These are phyloP conservation scores for Auriscalpium orientale DNA, from an alignment of 768 basidiomycete genomes.

Conservation along the genomic window DNA sequence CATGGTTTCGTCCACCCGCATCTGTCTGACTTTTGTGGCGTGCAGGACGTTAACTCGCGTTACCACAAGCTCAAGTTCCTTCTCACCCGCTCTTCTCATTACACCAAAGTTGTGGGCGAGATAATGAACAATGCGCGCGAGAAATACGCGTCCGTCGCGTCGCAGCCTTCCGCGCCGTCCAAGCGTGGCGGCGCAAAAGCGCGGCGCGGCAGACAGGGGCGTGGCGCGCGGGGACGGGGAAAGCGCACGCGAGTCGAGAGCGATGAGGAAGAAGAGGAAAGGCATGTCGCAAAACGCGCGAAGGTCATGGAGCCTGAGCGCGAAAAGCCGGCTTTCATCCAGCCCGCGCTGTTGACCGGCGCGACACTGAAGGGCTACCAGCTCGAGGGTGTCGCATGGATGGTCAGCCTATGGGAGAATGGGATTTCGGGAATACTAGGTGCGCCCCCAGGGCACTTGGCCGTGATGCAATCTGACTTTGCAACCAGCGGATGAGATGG, in stretches of 20 bases:
- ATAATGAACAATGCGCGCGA: constrained; percentile 52
- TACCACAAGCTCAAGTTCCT: constrained; percentile 53
- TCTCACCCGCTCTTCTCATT: constrained; percentile 71
- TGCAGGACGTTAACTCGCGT: constrained; percentile 30
- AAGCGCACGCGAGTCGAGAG: constrained; percentile 7
- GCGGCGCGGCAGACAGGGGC: neutral
- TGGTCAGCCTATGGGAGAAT: constrained; percentile 81
- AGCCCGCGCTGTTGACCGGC: constrained; percentile 78
- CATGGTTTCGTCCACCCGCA: too few species aligned
- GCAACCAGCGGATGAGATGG: constrained; percentile 84
- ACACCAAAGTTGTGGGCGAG: constrained; percentile 59
- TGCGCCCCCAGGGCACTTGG: constrained; percentile 21
- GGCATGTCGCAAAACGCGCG: constrained; percentile 17
- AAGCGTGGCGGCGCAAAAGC: neutral
- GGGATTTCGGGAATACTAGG: constrained; percentile 77
- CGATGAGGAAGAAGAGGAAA: constrained; percentile 13
- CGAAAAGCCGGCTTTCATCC: constrained; percentile 37
- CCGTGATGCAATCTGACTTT: neutral
- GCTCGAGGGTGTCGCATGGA: constrained; percentile 92
- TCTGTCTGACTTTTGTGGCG: too few species aligned
- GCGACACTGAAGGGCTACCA: constrained; percentile 86
- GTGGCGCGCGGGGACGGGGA: constrained; percentile 2
- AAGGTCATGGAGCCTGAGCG: constrained; percentile 6
- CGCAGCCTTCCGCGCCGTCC: constrained; percentile 10
- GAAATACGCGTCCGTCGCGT: constrained; percentile 7